Percentiles rank a stretch among this genome's conserved stretches.
Evolutionary conservation across 192 early-diverging fungal genomes (phyloP).

Genomic region (Coemansia sp.): DNA sequence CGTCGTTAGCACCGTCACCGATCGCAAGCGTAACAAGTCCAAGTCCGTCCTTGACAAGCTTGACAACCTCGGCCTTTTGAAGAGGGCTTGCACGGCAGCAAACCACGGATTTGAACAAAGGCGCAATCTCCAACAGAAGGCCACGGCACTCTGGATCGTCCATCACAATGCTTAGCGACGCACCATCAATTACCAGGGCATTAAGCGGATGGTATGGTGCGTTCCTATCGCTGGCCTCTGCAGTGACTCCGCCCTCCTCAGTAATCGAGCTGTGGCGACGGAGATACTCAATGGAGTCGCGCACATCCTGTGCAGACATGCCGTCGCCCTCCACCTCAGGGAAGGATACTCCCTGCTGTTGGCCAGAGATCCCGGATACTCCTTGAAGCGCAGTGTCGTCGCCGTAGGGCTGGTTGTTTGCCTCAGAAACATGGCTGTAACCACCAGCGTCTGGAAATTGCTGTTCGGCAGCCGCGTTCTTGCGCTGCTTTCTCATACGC

Average conservation of each 20-base stretch:
- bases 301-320: slow-evolving; percentile 37
- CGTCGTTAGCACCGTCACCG: slow-evolving; percentile 86
- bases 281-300: slow-evolving; percentile 44
- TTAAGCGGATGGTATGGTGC: slow-evolving; percentile 45
- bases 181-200: slow-evolving; percentile 87
- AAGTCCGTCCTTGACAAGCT: slow-evolving; percentile 77
- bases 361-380: background rate
- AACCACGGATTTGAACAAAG: slow-evolving; percentile 80
- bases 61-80: slow-evolving; percentile 95
- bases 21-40: slow-evolving; percentile 69
- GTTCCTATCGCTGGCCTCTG: slow-evolving; percentile 11
- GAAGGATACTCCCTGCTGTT: slow-evolving; percentile 13
- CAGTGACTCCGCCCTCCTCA: slow-evolving; percentile 10
- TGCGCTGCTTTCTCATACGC: slow-evolving; percentile 17
- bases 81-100: slow-evolving; percentile 92
- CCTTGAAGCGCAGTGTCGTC: background rate
- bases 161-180: slow-evolving; percentile 58
- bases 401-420: background rate
- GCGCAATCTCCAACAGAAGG: slow-evolving; percentile 64
- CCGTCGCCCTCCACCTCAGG: slow-evolving; percentile 22
- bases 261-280: slow-evolving; percentile 37
- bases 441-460: background rate
- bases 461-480: slow-evolving; percentile 8
- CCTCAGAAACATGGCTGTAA: background rate
- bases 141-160: slow-evolving; percentile 33